These are phyloP conservation scores for Neocucurbitaria cava DNA, from an alignment of 2,329 filamentous ascomycete species.

Conservation along the genomic window DNA sequence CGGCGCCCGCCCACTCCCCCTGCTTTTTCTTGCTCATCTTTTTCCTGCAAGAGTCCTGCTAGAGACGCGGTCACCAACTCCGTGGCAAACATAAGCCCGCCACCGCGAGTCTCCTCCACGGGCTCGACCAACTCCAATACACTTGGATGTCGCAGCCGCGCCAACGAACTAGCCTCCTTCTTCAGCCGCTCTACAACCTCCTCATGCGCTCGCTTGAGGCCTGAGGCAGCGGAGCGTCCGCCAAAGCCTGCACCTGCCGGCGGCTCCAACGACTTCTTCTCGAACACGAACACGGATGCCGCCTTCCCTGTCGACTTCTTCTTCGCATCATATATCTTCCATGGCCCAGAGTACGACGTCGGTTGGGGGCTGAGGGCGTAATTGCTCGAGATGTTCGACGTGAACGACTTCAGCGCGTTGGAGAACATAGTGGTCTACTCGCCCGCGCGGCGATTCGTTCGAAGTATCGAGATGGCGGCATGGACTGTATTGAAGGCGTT, in stretches of 20 bases:
- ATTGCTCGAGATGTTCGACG: conserved; percentile 90
- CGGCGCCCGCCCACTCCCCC: conserved; percentile 72
- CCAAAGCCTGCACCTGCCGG: conserved; percentile 66
- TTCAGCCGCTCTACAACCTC: conserved; percentile 91
- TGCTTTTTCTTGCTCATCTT: conserved; percentile 81
- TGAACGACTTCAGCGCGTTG: conserved; percentile 86
- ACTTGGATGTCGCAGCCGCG: conserved; percentile 87
- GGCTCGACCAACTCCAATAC: conserved; percentile 93
- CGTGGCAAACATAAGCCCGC: conserved; percentile 94
- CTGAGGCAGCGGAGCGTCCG: conserved; percentile 65
- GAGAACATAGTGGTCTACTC: conserved; percentile 76
- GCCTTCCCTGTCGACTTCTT: conserved; percentile 91
- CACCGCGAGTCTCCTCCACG: conserved; percentile 89
- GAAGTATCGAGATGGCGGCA: conserved; percentile 32
- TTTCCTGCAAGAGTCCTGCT: conserved; percentile 80
- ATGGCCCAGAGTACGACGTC: conserved; percentile 84
- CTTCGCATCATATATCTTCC: conserved; percentile 98
- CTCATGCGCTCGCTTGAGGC: conserved; percentile 81
- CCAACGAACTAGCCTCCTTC: conserved; percentile 88
- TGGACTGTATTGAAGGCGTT: conserved; percentile 30
- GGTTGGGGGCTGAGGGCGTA: conserved; percentile 81
- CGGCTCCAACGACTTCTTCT: conserved; percentile 82
- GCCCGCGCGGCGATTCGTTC: conserved; percentile 32
- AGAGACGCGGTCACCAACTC: conserved; percentile 91
- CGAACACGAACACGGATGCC: conserved; percentile 93